phyloP scores from a whole-genome alignment of 805 yeast species.

The Schwanniomyces vanrijiae region DNA sequence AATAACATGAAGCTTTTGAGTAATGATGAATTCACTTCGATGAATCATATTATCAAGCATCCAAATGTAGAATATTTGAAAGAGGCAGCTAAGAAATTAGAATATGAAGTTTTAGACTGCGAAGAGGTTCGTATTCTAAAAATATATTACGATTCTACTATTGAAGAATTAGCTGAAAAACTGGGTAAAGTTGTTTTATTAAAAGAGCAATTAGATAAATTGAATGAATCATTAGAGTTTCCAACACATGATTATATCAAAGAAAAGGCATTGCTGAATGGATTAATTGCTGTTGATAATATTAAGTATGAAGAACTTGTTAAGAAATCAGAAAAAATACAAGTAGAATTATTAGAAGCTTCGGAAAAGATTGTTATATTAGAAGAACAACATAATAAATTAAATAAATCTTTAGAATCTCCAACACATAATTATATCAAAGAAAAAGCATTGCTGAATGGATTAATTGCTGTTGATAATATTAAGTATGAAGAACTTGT shows the following conservation, averaged over 20 bases:
- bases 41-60: constrained; percentile 7
- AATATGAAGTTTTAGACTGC: constrained; percentile 8
- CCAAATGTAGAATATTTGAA: constrained; percentile 25
- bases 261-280: constrained; percentile 6
- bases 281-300: constrained; percentile 8
- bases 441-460: constrained; percentile 6
- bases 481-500: constrained; percentile 1
- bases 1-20: not conserved
- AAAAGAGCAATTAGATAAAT: constrained; percentile 5
- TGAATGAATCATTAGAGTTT: constrained; percentile 6
- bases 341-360: not conserved
- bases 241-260: constrained; percentile 20
- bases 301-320: constrained; percentile 1
- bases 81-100: constrained; percentile 7
- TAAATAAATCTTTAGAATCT: constrained; percentile 1
- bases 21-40: constrained; percentile 1
- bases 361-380: constrained; percentile 4
- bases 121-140: not conserved
- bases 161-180: constrained; percentile 26
- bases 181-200: constrained; percentile 5
- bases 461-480: constrained; percentile 8
- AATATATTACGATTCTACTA: constrained; percentile 21
- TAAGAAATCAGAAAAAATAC: not conserved
- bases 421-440: constrained; percentile 19
- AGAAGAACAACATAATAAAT: not conserved